phyloP scores from a whole-genome alignment of 345 rosid species.

The Nephelium lappaceum region DNA sequence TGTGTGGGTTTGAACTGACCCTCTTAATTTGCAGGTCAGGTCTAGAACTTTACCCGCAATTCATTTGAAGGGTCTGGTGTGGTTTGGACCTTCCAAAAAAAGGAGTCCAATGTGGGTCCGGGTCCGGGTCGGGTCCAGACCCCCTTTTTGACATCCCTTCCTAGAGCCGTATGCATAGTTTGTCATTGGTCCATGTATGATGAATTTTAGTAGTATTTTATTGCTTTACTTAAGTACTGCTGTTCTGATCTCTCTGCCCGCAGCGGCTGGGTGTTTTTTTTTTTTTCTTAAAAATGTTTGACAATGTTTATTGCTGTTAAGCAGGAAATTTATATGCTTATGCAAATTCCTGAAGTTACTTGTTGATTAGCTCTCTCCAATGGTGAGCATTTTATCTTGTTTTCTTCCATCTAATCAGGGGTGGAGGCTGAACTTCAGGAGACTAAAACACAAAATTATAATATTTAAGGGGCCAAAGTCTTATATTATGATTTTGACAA shows the following conservation, averaged over 20 bases:
- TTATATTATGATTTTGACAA: no score
- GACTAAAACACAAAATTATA: not conserved
- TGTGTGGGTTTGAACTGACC: no score
- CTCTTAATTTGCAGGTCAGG: no score
- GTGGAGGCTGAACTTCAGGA: not conserved
- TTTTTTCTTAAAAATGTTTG: not conserved
- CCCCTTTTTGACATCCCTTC: no score
- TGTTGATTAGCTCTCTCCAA: conserved; percentile 23
- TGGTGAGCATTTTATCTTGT: conserved; percentile 35
- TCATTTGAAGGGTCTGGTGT: no score
- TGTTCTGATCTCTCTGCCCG: not conserved
- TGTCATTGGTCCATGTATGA: not conserved
- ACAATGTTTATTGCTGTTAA: conserved; percentile 13
- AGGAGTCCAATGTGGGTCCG: no score
- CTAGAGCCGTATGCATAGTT: not conserved
- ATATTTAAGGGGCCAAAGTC: not conserved
- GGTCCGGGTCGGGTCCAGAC: no score
- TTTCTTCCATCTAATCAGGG: not conserved
- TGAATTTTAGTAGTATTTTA: not conserved
- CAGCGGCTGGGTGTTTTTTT: not conserved
- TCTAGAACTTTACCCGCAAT: no score
- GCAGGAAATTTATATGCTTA: conserved; percentile 69
- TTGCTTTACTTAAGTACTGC: not conserved
- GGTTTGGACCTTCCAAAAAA: no score
- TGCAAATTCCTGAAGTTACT: conserved; percentile 54